Conservation (phyloP, 2,329 filamentous ascomycete species). For the Aplosporella prunicola region DNA sequence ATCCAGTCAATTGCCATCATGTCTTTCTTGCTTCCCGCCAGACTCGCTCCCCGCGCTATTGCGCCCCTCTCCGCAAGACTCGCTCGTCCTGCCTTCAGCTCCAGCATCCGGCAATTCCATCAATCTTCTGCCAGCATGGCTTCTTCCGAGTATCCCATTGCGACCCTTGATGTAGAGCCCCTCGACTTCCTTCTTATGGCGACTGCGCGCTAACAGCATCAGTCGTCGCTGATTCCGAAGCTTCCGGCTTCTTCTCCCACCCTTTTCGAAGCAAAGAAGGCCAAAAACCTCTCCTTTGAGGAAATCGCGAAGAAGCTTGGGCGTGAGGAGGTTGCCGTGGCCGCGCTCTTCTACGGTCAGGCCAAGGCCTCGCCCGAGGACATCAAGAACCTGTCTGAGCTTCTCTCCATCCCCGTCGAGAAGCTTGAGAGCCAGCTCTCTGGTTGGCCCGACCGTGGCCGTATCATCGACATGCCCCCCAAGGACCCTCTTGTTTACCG, state of each 20-base stretch:
- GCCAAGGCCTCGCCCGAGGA: constrained; percentile 64
- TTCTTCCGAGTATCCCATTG: constrained; percentile 23
- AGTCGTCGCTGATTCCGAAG: constrained; percentile 57
- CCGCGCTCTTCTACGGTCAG: constrained; percentile 87
- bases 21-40: constrained; percentile 18
- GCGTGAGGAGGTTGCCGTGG: constrained; percentile 74
- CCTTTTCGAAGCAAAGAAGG: constrained; percentile 74
- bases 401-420: constrained; percentile 52
- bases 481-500: constrained; percentile 82
- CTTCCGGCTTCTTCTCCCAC: constrained; percentile 62
- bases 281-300: constrained; percentile 68
- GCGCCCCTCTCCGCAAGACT: constrained; percentile 16
- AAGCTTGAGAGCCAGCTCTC: constrained; percentile 53
- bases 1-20: constrained; percentile 2
- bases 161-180: constrained; percentile 26
- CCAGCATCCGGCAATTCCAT: constrained; percentile 19
- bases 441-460: constrained; percentile 72
- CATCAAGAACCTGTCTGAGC: constrained; percentile 52
- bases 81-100: constrained; percentile 16
- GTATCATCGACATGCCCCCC: constrained; percentile 71
- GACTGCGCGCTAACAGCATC: constrained; percentile 12
- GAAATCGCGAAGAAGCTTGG: constrained; percentile 63
- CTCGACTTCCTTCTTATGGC: background rate
- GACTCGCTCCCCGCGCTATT: constrained; percentile 23
- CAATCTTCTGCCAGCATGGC: constrained; percentile 27